Evolutionary conservation across 2,329 filamentous ascomycete genomes (phyloP), one percentile per base, ranked within the genome.

Genomic region (Geosmithia putterillii): DNA sequence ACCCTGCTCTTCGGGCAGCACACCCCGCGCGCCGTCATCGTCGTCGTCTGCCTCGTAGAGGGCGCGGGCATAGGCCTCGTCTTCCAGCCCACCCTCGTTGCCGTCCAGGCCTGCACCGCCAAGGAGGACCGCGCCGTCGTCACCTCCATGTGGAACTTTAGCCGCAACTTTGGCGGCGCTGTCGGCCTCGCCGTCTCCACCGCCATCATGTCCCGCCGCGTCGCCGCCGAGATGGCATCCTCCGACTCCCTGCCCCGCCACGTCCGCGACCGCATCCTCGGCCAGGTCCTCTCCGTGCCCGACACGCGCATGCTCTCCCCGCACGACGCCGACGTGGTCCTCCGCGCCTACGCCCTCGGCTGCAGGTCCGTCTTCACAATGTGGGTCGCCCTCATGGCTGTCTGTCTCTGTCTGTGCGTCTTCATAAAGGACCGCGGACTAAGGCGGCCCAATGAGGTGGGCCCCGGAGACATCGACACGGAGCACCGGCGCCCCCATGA

Each of bases 141-240:
- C 2, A 65, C 59, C 2, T 57, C 58, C 0, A 51, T 60, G 19
- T 56, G 63, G n/a, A 64, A 64, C 43, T 64, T 66, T 40, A 51
- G 62, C 25, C 56, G 63, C 9, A 56, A 54, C 7, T 50, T 61
- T 4, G 62, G 63, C 9, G 60, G 62, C 23, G 23, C 25, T 18
- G 35, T 28, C 19, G 28, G 19, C 4, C 23, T 40, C 15, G 39
- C 22, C 14, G 42, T 54, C 3, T 55, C 55, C 1, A 57, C 55
- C 1, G 57, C 56, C 3, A 37, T 44, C 19, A 25, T 44, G 54
- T 62, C n/a, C 45, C 28, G 15, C 10, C 4, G 3, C 6, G 28
- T 32, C 28, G 10, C 5, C 3, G 28, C 10, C 10, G 28, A 32
- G 28, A 32, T 32, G n/a, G n/a, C n/a, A n/a, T n/a, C n/a, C n/a